Conservation (phyloP, 75 land plant genomes). For the Chamaecyparis obtusa region DNA sequence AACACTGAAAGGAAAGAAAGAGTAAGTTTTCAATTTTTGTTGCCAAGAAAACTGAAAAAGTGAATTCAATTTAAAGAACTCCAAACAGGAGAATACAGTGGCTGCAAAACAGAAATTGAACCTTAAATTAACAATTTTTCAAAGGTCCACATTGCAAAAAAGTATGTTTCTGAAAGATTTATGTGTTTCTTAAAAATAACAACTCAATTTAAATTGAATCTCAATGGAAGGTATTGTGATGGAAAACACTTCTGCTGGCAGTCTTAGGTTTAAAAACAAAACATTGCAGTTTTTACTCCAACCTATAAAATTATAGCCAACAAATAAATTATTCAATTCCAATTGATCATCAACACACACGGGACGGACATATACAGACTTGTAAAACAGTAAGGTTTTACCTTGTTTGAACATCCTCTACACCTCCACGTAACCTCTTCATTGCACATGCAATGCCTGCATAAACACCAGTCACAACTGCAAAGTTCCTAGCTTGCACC, state of each 20-base stretch:
- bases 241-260: neutral
- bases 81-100: neutral
- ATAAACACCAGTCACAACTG: conserved; percentile 94
- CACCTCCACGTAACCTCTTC: conserved; percentile 80
- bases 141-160: neutral
- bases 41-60: neutral
- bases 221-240: neutral
- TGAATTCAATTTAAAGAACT: neutral
- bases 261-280: neutral
- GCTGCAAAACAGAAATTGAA: neutral
- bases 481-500: conserved; percentile 94
- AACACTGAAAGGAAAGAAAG: neutral
- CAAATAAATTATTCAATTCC: neutral
- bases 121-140: neutral
- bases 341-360: neutral
- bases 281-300: neutral
- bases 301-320: neutral
- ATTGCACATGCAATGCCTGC: conserved; percentile 84
- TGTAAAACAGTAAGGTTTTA: conserved; percentile 7
- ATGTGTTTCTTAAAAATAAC: neutral
- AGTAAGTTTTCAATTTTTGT: neutral
- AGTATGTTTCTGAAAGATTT: neutral
- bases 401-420: conserved; percentile 87
- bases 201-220: neutral
- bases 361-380: neutral